These are phyloP conservation scores for Trichoderma koningii DNA, from an alignment of 2,329 filamentous ascomycete genomes.

Conservation along the genomic window DNA sequence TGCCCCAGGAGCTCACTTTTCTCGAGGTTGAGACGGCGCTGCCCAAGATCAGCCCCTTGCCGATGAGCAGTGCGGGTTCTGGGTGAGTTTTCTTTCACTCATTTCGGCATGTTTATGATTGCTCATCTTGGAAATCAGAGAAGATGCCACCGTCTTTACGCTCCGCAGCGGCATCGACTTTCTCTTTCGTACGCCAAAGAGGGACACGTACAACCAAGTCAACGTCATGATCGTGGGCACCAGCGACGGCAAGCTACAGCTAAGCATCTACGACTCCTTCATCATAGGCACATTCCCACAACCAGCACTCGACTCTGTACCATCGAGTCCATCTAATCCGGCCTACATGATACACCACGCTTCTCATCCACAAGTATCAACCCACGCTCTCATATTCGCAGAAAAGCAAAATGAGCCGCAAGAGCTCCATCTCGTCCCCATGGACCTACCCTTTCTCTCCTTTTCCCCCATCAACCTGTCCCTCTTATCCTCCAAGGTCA, in stretches of 20 bases:
- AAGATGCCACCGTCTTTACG: slow-evolving; percentile 67
- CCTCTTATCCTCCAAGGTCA: slow-evolving; percentile 81
- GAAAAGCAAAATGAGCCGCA: slow-evolving; percentile 40
- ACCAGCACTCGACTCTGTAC: slow-evolving; percentile 40
- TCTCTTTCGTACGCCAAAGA: slow-evolving; percentile 63
- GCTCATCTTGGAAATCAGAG: slow-evolving; percentile 35
- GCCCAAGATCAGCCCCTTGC: slow-evolving; percentile 73
- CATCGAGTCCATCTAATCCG: slow-evolving; percentile 20
- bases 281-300: slow-evolving; percentile 68
- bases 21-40: slow-evolving; percentile 75
- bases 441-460: slow-evolving; percentile 82
- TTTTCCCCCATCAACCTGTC: slow-evolving; percentile 79
- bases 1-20: slow-evolving; percentile 73
- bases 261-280: slow-evolving; percentile 85
- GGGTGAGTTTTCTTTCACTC: slow-evolving; percentile 50
- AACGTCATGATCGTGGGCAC: slow-evolving; percentile 78
- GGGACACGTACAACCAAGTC: slow-evolving; percentile 70
- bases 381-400: slow-evolving; percentile 68
- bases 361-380: slow-evolving; percentile 73
- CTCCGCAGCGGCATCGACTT: slow-evolving; percentile 68
- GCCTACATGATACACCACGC: slow-evolving; percentile 59
- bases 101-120: neutral
- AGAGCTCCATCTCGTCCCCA: slow-evolving; percentile 62
- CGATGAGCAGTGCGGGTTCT: slow-evolving; percentile 60
- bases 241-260: slow-evolving; percentile 68